A percentile compares a stretch with the other conserved stretches of the same genome.
Conservation (phyloP, 192 early-diverging fungal genomes). For the Gigaspora rosea region DNA sequence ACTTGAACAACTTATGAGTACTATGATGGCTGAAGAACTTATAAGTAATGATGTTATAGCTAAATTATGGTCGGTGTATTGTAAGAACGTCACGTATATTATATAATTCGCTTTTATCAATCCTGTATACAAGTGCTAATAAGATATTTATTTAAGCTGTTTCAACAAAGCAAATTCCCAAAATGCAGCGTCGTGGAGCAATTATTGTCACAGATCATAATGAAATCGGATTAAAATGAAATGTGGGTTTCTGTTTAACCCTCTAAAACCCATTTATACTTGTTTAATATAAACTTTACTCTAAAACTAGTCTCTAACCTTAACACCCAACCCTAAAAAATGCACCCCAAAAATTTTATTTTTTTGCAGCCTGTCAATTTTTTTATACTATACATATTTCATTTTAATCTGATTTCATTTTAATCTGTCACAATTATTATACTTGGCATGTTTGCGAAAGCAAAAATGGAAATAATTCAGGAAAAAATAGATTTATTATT, state of each 20-base stretch:
- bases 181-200: slow-evolving; percentile 79
- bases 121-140: neutral
- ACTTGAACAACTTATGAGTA: slow-evolving; percentile 86
- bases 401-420: no score
- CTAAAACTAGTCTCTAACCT: no score
- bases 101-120: neutral
- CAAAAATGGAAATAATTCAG: slow-evolving; percentile 76
- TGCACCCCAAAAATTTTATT: no score
- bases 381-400: no score
- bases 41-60: slow-evolving; percentile 72
- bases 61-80: slow-evolving; percentile 82
- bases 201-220: no score
- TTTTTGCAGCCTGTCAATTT: no score
- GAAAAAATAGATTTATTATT: slow-evolving; percentile 86
- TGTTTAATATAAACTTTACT: no score
- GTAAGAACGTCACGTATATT: slow-evolving; percentile 35
- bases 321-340: no score
- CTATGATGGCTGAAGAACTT: slow-evolving; percentile 66
- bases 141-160: slow-evolving; percentile 21
- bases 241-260: no score
- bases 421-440: no score
- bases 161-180: slow-evolving; percentile 60
- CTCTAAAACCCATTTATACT: no score
- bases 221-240: no score
- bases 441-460: slow-evolving; percentile 91